Conservation (phyloP, 441 rosid genomes). For the Cnidoscolus chayamansa region DNA sequence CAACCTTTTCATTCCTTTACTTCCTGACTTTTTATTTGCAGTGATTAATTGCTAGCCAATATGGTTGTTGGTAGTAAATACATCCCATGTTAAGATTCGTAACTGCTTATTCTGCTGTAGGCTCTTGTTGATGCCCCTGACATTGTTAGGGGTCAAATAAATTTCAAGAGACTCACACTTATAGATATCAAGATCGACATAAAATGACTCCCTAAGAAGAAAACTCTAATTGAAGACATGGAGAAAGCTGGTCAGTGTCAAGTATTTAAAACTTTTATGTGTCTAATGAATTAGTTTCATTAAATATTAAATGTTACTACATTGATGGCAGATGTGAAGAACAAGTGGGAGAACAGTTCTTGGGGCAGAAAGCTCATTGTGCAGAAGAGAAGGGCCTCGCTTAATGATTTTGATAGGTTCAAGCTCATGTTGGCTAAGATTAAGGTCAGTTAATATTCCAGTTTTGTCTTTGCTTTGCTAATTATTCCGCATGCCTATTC, state of each 20-base stretch:
- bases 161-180: slow-evolving; percentile 77
- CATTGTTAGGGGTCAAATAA: slow-evolving; percentile 84
- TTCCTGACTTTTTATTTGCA: background rate
- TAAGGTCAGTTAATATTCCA: slow-evolving; percentile 44
- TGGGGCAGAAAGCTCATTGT: slow-evolving; percentile 96
- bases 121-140: slow-evolving; percentile 93
- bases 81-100: background rate
- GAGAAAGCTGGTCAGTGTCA: slow-evolving; percentile 69
- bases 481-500: background rate
- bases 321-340: slow-evolving; percentile 59
- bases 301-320: background rate
- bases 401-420: slow-evolving; percentile 86
- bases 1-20: background rate
- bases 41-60: background rate
- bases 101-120: slow-evolving; percentile 26
- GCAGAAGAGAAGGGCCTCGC: slow-evolving; percentile 76
- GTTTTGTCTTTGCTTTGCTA: background rate
- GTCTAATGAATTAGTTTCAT: background rate
- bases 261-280: background rate
- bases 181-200: slow-evolving; percentile 79
- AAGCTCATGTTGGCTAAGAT: slow-evolving; percentile 93
- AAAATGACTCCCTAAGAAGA: slow-evolving; percentile 78
- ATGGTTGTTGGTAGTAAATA: background rate
- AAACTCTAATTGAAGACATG: slow-evolving; percentile 73
- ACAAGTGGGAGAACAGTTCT: slow-evolving; percentile 89